phyloP scores from a whole-genome alignment of 352 stramenopile species.

The Phytopythium sindhum region DNA sequence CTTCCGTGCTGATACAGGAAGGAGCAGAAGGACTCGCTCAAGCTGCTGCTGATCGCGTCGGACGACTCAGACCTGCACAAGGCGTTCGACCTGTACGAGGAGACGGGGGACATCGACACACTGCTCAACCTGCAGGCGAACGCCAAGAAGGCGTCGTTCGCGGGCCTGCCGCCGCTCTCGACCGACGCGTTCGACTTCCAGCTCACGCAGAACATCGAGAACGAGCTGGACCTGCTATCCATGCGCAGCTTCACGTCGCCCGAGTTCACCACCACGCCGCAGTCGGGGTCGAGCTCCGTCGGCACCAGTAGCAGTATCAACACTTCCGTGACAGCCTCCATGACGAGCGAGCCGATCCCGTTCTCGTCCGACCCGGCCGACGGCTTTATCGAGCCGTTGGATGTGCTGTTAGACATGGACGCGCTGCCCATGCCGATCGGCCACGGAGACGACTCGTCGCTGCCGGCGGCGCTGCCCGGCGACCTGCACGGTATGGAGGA shows the following conservation, averaged over 20 bases:
- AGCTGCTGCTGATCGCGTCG: constrained; percentile 74
- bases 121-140: constrained; percentile 64
- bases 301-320: constrained; percentile 5
- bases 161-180: constrained; percentile 51
- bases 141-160: constrained; percentile 55
- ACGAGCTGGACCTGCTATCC: constrained; percentile 72
- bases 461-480: constrained; percentile 51
- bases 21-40: constrained; percentile 80
- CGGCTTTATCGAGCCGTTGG: constrained; percentile 45
- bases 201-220: constrained; percentile 77
- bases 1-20: not conserved
- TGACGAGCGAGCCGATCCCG: constrained; percentile 34
- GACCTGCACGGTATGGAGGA: constrained; percentile 80
- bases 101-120: constrained; percentile 72
- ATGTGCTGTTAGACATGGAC: constrained; percentile 57
- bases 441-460: constrained; percentile 35
- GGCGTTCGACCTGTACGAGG: constrained; percentile 77
- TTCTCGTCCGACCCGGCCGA: constrained; percentile 29
- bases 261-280: constrained; percentile 12
- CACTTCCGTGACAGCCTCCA: constrained; percentile 1
- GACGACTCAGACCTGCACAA: constrained; percentile 69
- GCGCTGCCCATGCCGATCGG: constrained; percentile 69
- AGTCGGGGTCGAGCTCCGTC: constrained; percentile 11
- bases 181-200: constrained; percentile 69
- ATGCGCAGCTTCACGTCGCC: constrained; percentile 54